These are phyloP conservation scores for Verbascum thapsus DNA, from an alignment of 257 asterid genomes.

Conservation along the genomic window DNA sequence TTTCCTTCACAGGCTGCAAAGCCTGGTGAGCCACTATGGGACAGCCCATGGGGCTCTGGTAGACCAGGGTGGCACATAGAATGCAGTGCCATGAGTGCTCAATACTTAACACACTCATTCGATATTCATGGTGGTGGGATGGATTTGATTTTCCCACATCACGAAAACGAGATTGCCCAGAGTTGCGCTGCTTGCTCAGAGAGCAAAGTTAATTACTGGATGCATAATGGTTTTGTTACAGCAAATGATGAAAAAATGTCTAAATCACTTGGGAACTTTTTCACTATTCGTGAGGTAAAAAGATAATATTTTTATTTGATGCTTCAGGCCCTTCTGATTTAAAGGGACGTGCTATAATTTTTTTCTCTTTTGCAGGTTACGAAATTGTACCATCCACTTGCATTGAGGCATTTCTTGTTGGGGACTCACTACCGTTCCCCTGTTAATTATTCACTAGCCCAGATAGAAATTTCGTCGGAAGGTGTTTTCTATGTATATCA, in stretches of 20 bases:
- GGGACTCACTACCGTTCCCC: constrained; percentile 89
- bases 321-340: neutral
- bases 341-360: neutral
- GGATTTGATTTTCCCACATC: constrained; percentile 92
- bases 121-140: constrained; percentile 97
- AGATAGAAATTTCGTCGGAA: constrained; percentile 76
- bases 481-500: constrained; percentile 71
- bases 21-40: constrained; percentile 89
- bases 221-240: constrained; percentile 84
- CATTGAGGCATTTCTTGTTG: constrained; percentile 79
- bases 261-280: constrained; percentile 76
- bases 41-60: constrained; percentile 97
- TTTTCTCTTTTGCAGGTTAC: constrained; percentile 55
- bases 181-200: constrained; percentile 88
- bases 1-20: constrained; percentile 68
- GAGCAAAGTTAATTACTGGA: constrained; percentile 76
- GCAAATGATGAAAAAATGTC: constrained; percentile 89
- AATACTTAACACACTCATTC: constrained; percentile 69
- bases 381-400: constrained; percentile 78
- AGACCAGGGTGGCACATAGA: constrained; percentile 98
- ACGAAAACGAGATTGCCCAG: constrained; percentile 90
- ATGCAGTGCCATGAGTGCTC: constrained; percentile 96
- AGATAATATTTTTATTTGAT: constrained; percentile 19
- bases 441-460: constrained; percentile 70
- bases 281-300: constrained; percentile 85